phyloP scores from a whole-genome alignment of 208 protist species.

The Leishmania turanica region DNA sequence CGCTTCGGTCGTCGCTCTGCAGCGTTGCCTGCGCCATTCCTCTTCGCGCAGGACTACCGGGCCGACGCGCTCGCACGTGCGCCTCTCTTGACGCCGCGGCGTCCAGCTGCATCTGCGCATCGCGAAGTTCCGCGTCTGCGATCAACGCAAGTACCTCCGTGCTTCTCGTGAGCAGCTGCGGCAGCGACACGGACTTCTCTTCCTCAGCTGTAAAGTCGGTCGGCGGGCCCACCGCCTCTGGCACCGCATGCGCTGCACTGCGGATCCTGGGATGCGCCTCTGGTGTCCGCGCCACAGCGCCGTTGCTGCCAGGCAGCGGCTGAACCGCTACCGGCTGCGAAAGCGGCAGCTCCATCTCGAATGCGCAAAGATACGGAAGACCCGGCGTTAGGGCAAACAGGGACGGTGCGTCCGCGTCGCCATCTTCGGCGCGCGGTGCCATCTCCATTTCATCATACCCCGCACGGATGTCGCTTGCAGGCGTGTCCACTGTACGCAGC shows the following conservation, averaged over 20 bases:
- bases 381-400: too few species aligned
- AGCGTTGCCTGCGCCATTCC: not conserved
- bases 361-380: slow-evolving; percentile 48
- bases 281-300: not conserved
- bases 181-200: slow-evolving; percentile 3
- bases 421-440: not conserved
- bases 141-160: slow-evolving; percentile 42
- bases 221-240: too few species aligned
- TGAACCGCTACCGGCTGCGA: not conserved
- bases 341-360: slow-evolving; percentile 49
- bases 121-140: slow-evolving; percentile 14
- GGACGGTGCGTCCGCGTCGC: not conserved
- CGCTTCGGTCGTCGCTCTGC: slow-evolving; percentile 6
- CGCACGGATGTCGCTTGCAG: too few species aligned
- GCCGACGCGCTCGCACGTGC: slow-evolving; percentile 6
- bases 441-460: not conserved
- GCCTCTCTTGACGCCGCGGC: slow-evolving; percentile 9
- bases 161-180: slow-evolving; percentile 15
- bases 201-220: not conserved
- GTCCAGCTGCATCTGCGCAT: slow-evolving; percentile 19
- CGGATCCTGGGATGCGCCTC: not conserved
- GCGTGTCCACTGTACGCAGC: not conserved
- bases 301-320: not conserved
- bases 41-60: not conserved
- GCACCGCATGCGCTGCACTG: not conserved